These are phyloP conservation scores for Phytopythium helicoides DNA, from an alignment of 352 stramenopile species.

Conservation along the genomic window DNA sequence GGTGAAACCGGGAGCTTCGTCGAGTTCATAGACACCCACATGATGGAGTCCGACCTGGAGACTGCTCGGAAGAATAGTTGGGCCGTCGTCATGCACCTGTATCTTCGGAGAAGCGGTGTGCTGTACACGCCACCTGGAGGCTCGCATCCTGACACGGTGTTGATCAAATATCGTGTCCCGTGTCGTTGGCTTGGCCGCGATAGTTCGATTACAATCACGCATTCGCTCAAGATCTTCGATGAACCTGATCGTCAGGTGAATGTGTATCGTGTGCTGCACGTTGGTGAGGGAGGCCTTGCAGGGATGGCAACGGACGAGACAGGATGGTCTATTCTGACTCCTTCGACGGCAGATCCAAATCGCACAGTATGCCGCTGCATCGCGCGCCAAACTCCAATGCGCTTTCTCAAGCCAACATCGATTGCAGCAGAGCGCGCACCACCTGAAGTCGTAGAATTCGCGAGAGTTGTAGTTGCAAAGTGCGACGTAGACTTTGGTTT, in stretches of 20 bases:
- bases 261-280: constrained; percentile 41
- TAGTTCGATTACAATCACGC: constrained; percentile 15
- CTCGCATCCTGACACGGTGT: constrained; percentile 19
- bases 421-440: not conserved
- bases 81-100: constrained; percentile 15
- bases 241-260: constrained; percentile 42
- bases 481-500: constrained; percentile 5
- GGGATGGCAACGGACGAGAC: constrained; percentile 23
- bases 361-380: constrained; percentile 1
- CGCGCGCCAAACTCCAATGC: not conserved
- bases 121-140: constrained; percentile 10
- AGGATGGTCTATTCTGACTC: constrained; percentile 11
- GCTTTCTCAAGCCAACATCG: not conserved
- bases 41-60: constrained; percentile 12
- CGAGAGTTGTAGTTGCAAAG: not conserved
- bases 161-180: constrained; percentile 16
- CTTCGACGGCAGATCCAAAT: too few relatives aligned
- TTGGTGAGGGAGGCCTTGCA: constrained; percentile 27
- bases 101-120: constrained; percentile 9
- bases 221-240: constrained; percentile 25
- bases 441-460: constrained; percentile 5
- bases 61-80: constrained; percentile 18
- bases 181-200: constrained; percentile 4
- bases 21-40: constrained; percentile 20
- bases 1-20: constrained; percentile 11